These are phyloP conservation scores for Elongisporangium undulatum DNA, from an alignment of 352 stramenopile species.

Conservation along the genomic window DNA sequence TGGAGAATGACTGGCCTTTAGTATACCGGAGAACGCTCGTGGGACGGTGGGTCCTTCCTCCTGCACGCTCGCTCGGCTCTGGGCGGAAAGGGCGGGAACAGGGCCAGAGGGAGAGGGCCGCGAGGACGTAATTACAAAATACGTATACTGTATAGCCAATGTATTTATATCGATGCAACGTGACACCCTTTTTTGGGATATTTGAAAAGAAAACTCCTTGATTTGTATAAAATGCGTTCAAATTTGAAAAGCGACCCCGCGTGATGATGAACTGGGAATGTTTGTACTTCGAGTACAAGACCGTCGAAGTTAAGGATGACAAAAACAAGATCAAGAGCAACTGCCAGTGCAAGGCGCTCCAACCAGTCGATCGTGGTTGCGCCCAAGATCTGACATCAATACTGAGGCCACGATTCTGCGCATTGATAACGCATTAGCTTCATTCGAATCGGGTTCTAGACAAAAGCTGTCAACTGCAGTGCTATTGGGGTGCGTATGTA, in stretches of 20 bases:
- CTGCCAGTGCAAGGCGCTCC: not conserved
- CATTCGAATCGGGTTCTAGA: too few relatives aligned
- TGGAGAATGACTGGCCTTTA: not conserved
- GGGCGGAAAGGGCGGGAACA: not conserved
- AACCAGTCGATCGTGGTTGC: not conserved
- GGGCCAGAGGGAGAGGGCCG: not conserved
- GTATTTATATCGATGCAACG: not conserved
- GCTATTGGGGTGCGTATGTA: too few relatives aligned
- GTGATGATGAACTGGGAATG: not conserved
- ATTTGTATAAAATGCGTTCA: not conserved
- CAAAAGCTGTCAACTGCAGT: too few relatives aligned
- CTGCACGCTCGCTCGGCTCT: not conserved
- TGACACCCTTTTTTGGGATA: not conserved
- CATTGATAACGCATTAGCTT: too few relatives aligned
- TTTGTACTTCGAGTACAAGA: not conserved
- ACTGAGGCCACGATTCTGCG: not conserved
- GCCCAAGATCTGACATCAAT: not conserved
- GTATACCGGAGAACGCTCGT: not conserved
- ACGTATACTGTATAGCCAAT: not conserved
- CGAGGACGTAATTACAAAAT: not conserved
- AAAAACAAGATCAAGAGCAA: not conserved
- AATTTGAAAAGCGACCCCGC: not conserved
- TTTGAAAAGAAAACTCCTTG: not conserved
- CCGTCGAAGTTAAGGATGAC: not conserved
- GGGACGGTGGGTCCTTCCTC: not conserved